phyloP scores from a whole-genome alignment of 83 land plant genomes.

The Picea abies region DNA sequence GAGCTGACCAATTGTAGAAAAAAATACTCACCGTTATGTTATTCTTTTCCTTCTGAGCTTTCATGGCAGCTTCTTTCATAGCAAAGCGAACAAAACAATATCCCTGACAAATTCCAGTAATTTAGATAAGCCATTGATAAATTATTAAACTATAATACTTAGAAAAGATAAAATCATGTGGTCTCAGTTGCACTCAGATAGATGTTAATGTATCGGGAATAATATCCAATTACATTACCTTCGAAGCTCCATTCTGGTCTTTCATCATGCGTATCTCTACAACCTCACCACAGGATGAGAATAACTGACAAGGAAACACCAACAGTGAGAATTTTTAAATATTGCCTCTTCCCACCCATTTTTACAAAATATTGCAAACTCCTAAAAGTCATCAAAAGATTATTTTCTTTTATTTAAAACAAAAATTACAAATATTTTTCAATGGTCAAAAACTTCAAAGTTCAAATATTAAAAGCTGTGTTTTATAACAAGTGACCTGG shows the following conservation, averaged over 20 bases:
- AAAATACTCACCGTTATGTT: neutral
- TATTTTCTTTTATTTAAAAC: no score
- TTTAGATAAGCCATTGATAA: neutral
- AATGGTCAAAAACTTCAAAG: no score
- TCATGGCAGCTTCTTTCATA: slow-evolving; percentile 34
- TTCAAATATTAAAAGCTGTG: no score
- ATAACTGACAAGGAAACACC: no score
- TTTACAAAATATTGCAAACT: no score
- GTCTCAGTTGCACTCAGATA: neutral
- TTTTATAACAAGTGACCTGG: no score
- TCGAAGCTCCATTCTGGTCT: slow-evolving; percentile 27
- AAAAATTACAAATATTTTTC: no score
- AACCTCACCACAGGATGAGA: slow-evolving; percentile 52
- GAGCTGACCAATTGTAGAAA: neutral
- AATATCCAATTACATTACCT: slow-evolving; percentile 4
- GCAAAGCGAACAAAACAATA: slow-evolving; percentile 47
- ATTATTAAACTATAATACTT: neutral
- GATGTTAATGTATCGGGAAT: neutral
- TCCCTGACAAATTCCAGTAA: slow-evolving; percentile 25
- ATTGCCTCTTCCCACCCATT: no score
- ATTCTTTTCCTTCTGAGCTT: slow-evolving; percentile 35
- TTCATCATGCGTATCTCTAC: slow-evolving; percentile 34
- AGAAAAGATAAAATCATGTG: neutral
- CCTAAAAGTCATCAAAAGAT: no score
- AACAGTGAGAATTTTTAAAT: no score